Conservation (phyloP, 2,329 filamentous ascomycete species). For the Cadophora gregata region DNA sequence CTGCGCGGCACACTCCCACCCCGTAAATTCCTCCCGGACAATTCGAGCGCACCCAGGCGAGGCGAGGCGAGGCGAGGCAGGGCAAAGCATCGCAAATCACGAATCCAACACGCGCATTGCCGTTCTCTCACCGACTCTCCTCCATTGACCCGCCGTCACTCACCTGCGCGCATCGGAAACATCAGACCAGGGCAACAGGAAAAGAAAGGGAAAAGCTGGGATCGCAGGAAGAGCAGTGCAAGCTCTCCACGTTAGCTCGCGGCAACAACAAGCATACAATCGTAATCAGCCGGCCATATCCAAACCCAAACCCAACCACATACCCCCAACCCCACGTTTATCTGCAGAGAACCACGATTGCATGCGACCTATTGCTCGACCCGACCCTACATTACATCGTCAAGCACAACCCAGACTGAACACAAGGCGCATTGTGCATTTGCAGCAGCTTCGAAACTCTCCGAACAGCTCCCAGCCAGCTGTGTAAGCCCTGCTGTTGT, state of each 20-base stretch:
- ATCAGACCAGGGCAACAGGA: background rate
- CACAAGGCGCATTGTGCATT: slow-evolving; percentile 38
- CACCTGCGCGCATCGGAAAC: slow-evolving; percentile 1
- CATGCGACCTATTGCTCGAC: slow-evolving; percentile 25
- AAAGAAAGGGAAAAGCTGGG: background rate
- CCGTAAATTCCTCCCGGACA: slow-evolving; percentile 3
- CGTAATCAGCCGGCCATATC: slow-evolving; percentile 11
- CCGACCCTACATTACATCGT: slow-evolving; percentile 7
- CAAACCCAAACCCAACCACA: slow-evolving; percentile 7
- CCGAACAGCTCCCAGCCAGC: slow-evolving; percentile 18
- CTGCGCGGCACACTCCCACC: background rate
- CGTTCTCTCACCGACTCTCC: slow-evolving; percentile 23
- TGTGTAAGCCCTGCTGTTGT: slow-evolving; percentile 30
- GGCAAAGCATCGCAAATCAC: background rate
- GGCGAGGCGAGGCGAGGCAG: slow-evolving; percentile 4
- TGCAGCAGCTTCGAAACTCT: slow-evolving; percentile 25
- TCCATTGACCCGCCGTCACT: slow-evolving; percentile 19
- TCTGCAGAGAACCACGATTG: slow-evolving; percentile 13
- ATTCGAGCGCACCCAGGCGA: slow-evolving; percentile 2
- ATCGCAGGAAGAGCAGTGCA: background rate
- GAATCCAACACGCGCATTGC: slow-evolving; percentile 16
- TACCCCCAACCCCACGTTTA: slow-evolving; percentile 22
- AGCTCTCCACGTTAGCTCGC: background rate
- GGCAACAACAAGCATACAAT: slow-evolving; percentile 13
- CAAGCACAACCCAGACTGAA: slow-evolving; percentile 18